Evolutionary conservation across 768 basidiomycete species (phyloP), one percentile per base, ranked within the genome.

Genomic region (Boletus rubroflammeus): DNA sequence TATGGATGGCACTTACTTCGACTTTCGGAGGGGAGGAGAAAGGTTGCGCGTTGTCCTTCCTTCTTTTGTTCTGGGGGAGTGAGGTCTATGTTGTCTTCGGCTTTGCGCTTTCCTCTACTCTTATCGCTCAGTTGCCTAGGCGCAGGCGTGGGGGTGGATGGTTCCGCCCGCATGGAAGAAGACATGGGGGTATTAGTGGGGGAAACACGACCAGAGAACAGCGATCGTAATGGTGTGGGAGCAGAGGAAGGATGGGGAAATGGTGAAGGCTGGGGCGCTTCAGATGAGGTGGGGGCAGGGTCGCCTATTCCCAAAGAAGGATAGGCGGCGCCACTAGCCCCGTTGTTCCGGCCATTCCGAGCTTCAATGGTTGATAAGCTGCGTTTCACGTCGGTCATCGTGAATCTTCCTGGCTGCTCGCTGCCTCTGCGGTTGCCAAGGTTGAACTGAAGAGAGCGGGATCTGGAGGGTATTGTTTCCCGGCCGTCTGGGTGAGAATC

Each of bases 61-160:
- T 77, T 80, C 54, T 75, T 74, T 53, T 76, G 80, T 62, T 86
- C 85, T 7, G 86, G 84, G 32, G 86, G 85, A 3, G 87, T 86
- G 31, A 78, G 72, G 55, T 84, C 85, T n/a, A 82, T 73, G 59
- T 87, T 78, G 57, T 88, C 87, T 41, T 86, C 85, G 6, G 85
- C 86, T 65, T 89, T 90, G 56, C 88, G 75, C 67, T 90, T 90
- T 7, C 84, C 84, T 60, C 76, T 81, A 32, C 69, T 64, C 54
- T 67, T 70, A 53, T 76, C 69, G 50, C 72, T 68, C 3, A 60
- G 54, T 39, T 60, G 60, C 56, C 72, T 69, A 51, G 66, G 47
- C 55, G 62, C 66, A 52, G 74, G 65, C 42, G 71, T 66, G 38
- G 64, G 71, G 50, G 70, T 73, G 39, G 66, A 62, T n/a, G 72